phyloP scores from a whole-genome alignment of 148 eudicot species.

The Silene uniflora region DNA sequence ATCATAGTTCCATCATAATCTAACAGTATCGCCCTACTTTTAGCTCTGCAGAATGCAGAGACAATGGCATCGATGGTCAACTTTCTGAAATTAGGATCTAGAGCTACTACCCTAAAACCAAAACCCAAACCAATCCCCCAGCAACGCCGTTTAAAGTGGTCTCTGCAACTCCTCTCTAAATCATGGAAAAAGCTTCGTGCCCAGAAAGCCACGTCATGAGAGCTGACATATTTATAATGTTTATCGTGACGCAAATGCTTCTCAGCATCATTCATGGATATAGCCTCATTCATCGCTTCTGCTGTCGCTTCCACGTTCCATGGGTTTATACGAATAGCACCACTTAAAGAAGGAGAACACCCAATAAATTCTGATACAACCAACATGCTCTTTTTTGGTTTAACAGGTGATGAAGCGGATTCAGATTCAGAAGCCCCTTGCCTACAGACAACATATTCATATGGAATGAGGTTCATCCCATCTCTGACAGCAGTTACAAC shows the following conservation, averaged over 20 bases:
- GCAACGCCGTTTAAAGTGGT: conserved; percentile 34
- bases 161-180: conserved; percentile 36
- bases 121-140: conserved; percentile 43
- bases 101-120: conserved; percentile 41
- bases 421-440: conserved; percentile 30
- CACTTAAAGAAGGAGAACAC: conserved; percentile 38
- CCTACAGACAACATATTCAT: conserved; percentile 39
- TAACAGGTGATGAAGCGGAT: conserved; percentile 18
- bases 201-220: conserved; percentile 39
- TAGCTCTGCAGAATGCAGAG: conserved; percentile 30
- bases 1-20: conserved; percentile 43
- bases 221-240: conserved; percentile 34
- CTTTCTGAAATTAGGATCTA: conserved; percentile 38
- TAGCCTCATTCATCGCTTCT: conserved; percentile 39
- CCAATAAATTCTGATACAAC: conserved; percentile 38
- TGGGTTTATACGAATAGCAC: conserved; percentile 34
- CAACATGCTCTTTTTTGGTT: conserved; percentile 32
- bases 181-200: conserved; percentile 35
- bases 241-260: conserved; percentile 37
- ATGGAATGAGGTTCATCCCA: conserved; percentile 39
- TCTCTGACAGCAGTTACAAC: conserved; percentile 42
- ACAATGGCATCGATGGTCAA: conserved; percentile 33
- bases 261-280: conserved; percentile 36
- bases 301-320: conserved; percentile 42
- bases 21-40: conserved; percentile 36